Evolutionary conservation across 1,139 yeast species (phyloP).

Genomic region (Barnettozyma hawaiiensis): DNA sequence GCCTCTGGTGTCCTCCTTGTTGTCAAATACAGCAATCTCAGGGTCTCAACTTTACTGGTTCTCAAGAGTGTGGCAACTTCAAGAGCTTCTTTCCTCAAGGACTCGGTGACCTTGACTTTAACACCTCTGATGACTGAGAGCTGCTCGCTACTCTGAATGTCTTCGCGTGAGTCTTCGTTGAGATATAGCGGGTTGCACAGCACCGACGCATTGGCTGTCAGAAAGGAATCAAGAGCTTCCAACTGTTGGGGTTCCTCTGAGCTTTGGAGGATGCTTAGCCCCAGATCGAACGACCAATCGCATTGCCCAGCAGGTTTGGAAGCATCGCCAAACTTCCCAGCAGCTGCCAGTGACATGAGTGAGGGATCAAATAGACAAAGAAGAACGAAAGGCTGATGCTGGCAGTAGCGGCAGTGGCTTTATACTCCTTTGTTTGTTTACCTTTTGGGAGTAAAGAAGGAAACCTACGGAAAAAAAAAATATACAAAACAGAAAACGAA

Average conservation of each 20-base stretch:
- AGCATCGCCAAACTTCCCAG: constrained; percentile 11
- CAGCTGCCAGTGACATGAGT: neutral
- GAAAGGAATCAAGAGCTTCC: constrained; percentile 42
- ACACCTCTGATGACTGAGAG: constrained; percentile 19
- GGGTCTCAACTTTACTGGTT: constrained; percentile 38
- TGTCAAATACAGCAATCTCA: constrained; percentile 42
- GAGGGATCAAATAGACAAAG: neutral
- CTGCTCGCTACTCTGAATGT: constrained; percentile 12
- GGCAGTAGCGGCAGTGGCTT: neutral
- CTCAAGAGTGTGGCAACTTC: constrained; percentile 33
- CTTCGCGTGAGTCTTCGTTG: constrained; percentile 3
- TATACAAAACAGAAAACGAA: neutral
- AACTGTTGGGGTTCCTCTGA: constrained; percentile 19
- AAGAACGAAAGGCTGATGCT: too few relatives aligned
- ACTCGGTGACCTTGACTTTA: constrained; percentile 9
- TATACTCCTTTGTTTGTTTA: neutral
- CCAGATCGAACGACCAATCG: constrained; percentile 24
- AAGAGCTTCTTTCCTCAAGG: constrained; percentile 16
- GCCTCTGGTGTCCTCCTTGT: constrained; percentile 37
- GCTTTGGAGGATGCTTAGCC: constrained; percentile 15
- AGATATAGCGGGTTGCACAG: constrained; percentile 38
- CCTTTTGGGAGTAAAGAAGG: too few relatives aligned
- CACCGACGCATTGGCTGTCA: constrained; percentile 33
- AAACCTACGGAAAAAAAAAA: neutral
- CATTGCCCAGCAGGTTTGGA: neutral